Percentiles rank a stretch among this genome's conserved stretches.
Evolutionary conservation across 2,329 filamentous ascomycete genomes (phyloP).

Genomic region (Colletotrichum sansevieriae): DNA sequence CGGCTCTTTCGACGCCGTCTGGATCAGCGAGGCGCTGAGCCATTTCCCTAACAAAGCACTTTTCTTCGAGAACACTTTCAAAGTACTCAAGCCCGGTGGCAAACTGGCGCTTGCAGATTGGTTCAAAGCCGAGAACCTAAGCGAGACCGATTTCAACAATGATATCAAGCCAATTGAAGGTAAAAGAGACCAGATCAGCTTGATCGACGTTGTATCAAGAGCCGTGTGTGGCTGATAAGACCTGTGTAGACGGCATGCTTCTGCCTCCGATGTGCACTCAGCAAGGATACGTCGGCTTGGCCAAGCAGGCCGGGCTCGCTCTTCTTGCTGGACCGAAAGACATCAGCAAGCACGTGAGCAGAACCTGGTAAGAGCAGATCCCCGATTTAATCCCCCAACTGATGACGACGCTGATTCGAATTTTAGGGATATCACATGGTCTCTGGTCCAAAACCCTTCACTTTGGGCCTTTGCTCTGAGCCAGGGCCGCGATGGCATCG

Average conservation of each 20-base stretch:
- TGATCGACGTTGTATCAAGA: background rate
- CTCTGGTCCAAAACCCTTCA: conserved; percentile 69
- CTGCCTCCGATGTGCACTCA: conserved; percentile 68
- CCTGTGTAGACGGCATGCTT: conserved; percentile 67
- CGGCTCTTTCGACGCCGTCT: conserved; percentile 66
- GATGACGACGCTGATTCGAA: background rate
- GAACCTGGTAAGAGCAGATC: conserved; percentile 65
- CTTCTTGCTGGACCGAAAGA: conserved; percentile 63
- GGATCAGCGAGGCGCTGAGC: conserved; percentile 73
- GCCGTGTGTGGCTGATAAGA: conserved; percentile 3
- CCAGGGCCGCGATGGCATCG: conserved; percentile 70
- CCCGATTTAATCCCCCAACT: too few species aligned
- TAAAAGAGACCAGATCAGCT: conserved; percentile 40
- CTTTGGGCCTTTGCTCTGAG: conserved; percentile 73
- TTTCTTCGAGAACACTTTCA: conserved; percentile 67
- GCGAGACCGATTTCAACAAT: conserved; percentile 57
- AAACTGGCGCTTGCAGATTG: conserved; percentile 71
- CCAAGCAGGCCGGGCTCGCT: conserved; percentile 61
- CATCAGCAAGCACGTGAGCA: conserved; percentile 69
- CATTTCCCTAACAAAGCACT: conserved; percentile 71
- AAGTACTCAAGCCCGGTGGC: conserved; percentile 62
- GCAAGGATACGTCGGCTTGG: conserved; percentile 65
- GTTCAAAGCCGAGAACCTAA: conserved; percentile 67
- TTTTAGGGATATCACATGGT: conserved; percentile 72
- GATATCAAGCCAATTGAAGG: conserved; percentile 73